A percentile compares a stretch with the other conserved stretches of the same genome.
These are phyloP conservation scores for Fusarium tuaranense DNA, from an alignment of 2,329 filamentous ascomycete genomes.

Conservation along the genomic window DNA sequence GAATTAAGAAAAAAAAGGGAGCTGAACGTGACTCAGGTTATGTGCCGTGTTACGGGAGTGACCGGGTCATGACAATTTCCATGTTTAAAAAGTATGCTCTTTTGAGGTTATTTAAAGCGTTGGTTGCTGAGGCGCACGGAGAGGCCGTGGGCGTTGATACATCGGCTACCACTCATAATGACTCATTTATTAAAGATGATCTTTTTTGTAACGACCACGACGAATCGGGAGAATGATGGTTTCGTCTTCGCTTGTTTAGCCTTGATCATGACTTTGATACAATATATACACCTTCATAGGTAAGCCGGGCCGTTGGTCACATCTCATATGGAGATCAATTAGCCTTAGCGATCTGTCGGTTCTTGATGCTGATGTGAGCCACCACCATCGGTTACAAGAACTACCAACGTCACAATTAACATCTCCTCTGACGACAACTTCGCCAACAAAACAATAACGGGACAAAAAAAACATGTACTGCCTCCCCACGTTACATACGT, in stretches of 20 bases:
- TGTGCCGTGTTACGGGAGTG: neutral
- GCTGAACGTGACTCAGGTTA: neutral
- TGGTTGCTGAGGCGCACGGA: neutral
- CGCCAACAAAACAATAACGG: neutral
- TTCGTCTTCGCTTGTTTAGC: neutral
- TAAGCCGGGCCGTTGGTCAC: neutral
- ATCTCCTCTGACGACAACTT: no score
- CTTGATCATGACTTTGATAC: neutral
- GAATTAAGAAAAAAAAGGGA: neutral
- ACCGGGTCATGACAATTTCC: neutral
- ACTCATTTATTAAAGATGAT: neutral
- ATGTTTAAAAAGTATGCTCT: neutral
- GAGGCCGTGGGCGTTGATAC: neutral
- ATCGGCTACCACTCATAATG: neutral
- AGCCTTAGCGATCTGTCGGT: neutral
- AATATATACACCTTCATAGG: neutral
- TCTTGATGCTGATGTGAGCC: constrained; percentile 42
- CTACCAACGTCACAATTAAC: no score
- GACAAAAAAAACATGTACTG: neutral
- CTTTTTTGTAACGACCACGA: neutral
- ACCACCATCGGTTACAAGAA: neutral
- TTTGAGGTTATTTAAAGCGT: neutral
- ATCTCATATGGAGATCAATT: neutral
- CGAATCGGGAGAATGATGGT: neutral
- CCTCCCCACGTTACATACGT: neutral